Base-by-base conservation (phyloP, 164 flowering plant species). In the Santalum album region DNA sequence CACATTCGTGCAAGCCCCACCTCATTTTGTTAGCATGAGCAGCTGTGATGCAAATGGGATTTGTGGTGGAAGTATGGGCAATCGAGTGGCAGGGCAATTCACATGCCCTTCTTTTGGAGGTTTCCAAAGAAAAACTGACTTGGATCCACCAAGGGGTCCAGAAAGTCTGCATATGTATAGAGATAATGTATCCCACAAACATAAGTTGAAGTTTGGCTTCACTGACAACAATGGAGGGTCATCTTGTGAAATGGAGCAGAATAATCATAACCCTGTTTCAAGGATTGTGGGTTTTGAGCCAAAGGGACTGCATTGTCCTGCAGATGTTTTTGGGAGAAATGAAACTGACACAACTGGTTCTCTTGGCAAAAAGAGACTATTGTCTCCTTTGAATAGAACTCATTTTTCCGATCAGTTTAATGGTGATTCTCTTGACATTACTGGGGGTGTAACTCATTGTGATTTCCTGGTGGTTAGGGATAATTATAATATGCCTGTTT, bases 221-320 rank as follows among this genome's bases (percentile, higher is more conserved):
- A 61, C 47, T 22, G 79, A 38, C 17, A 38, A 38, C 9, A 42
- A 17, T 64, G 59, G 64, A 44, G 65, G 63, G 65, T 54, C 60
- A 46, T 34, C 68, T 57, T 57, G 68, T 35, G 74, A 59, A 56
- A 48, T 26, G 54, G 72, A 66, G 51, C 56, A 69, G 49, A 71
- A 65, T 56, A 53, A 65, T 53, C 82, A 71, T 35, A 58, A 39
- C 59, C 89, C 96, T 50, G 63, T 65, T 38, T 65, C 87, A 38
- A 79, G 96, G 72, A 67, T 87, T 59, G 84, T 87, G 53, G 94
- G 94, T 25, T 85, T 88, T 70, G 78, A 72, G 29, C 72, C 75
- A 12, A 63, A 62, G 22, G 60, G 63, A 26, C 54, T 59, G 7
- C 46, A 58, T 69, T 64, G 71, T 46, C 60, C 40, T 38, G 57